Percentiles rank a stretch among this genome's conserved stretches.
Conservation (phyloP, 306 rosid genomes). For the Fragaria ananassa region DNA sequence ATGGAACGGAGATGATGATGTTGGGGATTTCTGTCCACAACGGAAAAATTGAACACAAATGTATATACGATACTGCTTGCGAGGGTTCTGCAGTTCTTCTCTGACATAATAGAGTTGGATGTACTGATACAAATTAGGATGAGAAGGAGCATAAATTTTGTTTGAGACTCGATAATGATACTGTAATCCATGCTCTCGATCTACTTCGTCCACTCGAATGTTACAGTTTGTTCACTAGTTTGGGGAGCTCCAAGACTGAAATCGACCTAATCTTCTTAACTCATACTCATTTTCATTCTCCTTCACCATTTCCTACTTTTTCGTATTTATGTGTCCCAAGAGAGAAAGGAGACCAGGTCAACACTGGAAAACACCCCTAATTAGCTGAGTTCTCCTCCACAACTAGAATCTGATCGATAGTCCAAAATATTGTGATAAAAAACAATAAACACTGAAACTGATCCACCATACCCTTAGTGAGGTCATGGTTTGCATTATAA, state of each 20-base stretch:
- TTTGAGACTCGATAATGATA: too few species aligned
- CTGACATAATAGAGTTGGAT: too few species aligned
- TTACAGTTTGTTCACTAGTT: too few species aligned
- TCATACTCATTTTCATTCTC: neutral
- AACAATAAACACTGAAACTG: neutral
- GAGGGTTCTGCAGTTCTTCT: neutral
- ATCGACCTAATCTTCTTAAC: neutral
- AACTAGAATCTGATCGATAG: neutral
- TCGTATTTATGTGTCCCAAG: neutral
- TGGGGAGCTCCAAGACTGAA: neutral
- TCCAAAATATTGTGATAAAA: neutral
- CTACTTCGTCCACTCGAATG: too few species aligned
- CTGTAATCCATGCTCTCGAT: too few species aligned
- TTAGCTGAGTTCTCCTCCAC: neutral
- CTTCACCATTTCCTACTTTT: neutral
- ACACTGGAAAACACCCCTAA: neutral
- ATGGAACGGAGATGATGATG: neutral
- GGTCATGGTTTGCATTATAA: neutral
- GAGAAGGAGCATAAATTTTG: too few species aligned
- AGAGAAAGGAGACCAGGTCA: neutral
- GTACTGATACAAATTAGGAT: too few species aligned
- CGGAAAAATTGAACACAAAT: neutral
- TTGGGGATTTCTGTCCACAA: neutral
- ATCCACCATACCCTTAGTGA: constrained; percentile 1
- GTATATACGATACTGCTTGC: neutral